These are phyloP conservation scores for Pestalotiopsis fici DNA, from an alignment of 2,329 filamentous ascomycete genomes.

Conservation along the genomic window DNA sequence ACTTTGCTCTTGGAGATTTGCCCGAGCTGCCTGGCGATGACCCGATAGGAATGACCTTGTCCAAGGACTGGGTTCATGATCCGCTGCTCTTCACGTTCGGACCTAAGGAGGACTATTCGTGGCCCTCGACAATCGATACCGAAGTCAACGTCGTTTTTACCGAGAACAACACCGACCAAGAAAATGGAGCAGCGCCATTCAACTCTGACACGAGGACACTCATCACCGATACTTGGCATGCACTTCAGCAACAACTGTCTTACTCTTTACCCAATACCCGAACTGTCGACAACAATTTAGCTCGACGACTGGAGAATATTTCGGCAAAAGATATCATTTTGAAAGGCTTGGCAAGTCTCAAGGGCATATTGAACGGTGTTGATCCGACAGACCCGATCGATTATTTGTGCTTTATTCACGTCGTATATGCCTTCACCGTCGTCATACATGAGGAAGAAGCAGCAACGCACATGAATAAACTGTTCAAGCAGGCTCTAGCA, in stretches of 20 bases:
- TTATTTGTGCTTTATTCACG: constrained; percentile 51
- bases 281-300: constrained; percentile 42
- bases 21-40: constrained; percentile 46
- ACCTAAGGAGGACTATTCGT: constrained; percentile 30
- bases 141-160: constrained; percentile 38
- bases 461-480: constrained; percentile 30
- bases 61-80: constrained; percentile 31
- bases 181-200: constrained; percentile 16
- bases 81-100: constrained; percentile 37
- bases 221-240: constrained; percentile 44
- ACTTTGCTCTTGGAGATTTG: constrained; percentile 28
- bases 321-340: constrained; percentile 38
- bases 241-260: constrained; percentile 46
- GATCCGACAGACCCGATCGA: constrained; percentile 40
- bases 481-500: constrained; percentile 49
- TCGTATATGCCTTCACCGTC: constrained; percentile 52
- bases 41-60: constrained; percentile 32
- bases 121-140: constrained; percentile 31
- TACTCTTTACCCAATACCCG: constrained; percentile 45
- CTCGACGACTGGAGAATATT: constrained; percentile 39
- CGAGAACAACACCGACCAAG: constrained; percentile 23
- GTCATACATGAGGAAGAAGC: constrained; percentile 45
- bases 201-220: constrained; percentile 37
- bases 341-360: constrained; percentile 43
- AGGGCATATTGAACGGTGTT: constrained; percentile 38